Evolutionary conservation across 2,329 filamentous ascomycete genomes (phyloP).

Genomic region (Pleomassaria siparia): DNA sequence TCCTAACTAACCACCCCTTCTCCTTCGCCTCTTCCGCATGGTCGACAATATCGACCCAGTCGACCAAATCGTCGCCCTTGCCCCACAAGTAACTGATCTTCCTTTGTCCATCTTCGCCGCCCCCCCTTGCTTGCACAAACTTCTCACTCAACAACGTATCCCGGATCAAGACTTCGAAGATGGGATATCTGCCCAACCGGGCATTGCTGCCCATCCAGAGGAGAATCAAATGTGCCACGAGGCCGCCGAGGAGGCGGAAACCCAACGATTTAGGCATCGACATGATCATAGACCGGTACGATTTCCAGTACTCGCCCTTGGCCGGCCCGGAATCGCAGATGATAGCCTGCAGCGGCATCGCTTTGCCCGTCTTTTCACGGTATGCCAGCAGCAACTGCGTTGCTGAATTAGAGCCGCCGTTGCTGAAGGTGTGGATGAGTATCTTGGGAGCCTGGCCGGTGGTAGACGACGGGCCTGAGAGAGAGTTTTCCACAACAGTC

Average conservation of each 20-base stretch:
- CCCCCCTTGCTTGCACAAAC: background rate
- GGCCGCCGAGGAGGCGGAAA: background rate
- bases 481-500: conserved; percentile 3
- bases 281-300: conserved; percentile 3
- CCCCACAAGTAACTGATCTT: conserved; percentile 5
- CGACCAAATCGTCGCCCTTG: conserved; percentile 5
- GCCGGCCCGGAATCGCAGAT: conserved; percentile 8
- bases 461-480: background rate
- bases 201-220: background rate
- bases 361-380: background rate
- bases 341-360: conserved; percentile 6
- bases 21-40: conserved; percentile 3
- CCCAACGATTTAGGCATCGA: conserved; percentile 2
- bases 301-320: conserved; percentile 20
- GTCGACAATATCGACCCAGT: conserved; percentile 4
- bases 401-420: conserved; percentile 8
- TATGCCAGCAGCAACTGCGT: conserved; percentile 6
- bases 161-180: conserved; percentile 6
- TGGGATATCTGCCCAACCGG: background rate
- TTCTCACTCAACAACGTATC: conserved; percentile 5
- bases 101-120: background rate
- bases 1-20: conserved; percentile 6
- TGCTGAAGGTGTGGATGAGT: conserved; percentile 11
- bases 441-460: conserved; percentile 1
- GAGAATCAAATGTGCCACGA: conserved; percentile 1